Evolutionary conservation across 1,284 basidiomycete genomes (phyloP), one percentile per base, ranked within the genome.

Genomic region (Moesziomyces sp.): DNA sequence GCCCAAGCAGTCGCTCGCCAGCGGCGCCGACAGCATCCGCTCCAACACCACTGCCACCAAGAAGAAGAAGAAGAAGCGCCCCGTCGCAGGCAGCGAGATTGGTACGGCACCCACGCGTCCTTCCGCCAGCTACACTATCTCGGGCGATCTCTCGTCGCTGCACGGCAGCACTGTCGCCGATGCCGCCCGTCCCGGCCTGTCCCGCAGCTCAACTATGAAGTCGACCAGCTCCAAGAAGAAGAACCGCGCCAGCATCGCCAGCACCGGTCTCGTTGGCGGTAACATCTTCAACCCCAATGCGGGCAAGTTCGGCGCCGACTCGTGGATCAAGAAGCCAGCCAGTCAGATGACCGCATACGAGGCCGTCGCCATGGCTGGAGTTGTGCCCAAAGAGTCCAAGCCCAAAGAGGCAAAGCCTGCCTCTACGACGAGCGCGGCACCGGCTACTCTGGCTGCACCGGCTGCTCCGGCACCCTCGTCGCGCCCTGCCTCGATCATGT

Each of bases 1-100:
- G 5, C 19, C 58, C 51, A 61, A 61, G 46, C 53, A 48, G 46
- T 14, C 46, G 13, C 14, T 53, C 1, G 52, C 52, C 23, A 61
- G 64, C 50, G 59, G 54, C 10, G 64, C 66, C 13, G 63, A 58
- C 45, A 74, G 65, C 59, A 64, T 66, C 45, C 46, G 55, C 21
- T 62, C 63, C 56, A 59, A 59, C 46, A 63, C 66, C 19, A 59
- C 59, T 23, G 56, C 58, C n/a, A 61, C 51, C 48, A 78, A 76
- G 58, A 79, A 78, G 65, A 75, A 74, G 61, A 77, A 72, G 58
- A 76, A 76, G 60, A 65, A 64, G 57, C 62, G 60, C 18, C n/a
- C 70, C 26, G 52, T 48, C 1, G 72, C 75, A n/a, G 79, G 78
- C 19, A 81, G 79, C 52, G 79, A 81, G 67, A 67, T 81, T 13